Base-by-base conservation (phyloP, 176 grass and related monocot species). In the Melocanna baccifera region DNA sequence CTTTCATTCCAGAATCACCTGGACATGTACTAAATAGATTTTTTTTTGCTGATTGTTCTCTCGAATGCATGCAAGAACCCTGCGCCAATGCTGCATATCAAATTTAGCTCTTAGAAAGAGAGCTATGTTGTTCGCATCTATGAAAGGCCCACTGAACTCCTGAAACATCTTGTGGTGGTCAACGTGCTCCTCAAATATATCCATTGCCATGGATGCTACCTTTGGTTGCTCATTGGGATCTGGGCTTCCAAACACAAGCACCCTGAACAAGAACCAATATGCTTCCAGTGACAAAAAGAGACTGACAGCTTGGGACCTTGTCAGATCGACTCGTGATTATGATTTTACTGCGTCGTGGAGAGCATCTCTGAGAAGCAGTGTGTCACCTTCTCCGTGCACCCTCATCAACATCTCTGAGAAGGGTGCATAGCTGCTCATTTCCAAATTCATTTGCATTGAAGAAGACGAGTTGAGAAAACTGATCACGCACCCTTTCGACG, bases 241-340 rank as follows among this genome's bases (percentile, higher is more conserved):
- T 37, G 20, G 10, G 39, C 43, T 75, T 32, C 56, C 85, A 9
- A 87, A 87, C 19, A 25, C 26, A 15, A 73, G 56, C 12, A 65
- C 85, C 68, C 23, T 67, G 22, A 85, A 85, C 45, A 36, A 86
- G 4, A 50, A 86, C 58, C 69, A 65, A 13, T 40, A 70, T 1
- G 36, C 75, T 7, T 86, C 84, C 59, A 46, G 41, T 0, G 76
- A 37, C 50, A 86, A 61, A 9, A 29, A 42, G 0, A 87, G 4
- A 0, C 22, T 11, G 1, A 87, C 30, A 8, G 52, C 28, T 7
- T 50, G 42, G 25, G 3, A 48, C 1, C 0, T 23, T 0, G 1
- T 81, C 25, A 40, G 69, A 50, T 1, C 1, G 0, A 0, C 28
- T 22, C 0, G 53, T 73, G 32, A 86, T 13, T 50, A 86, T 81